Conservation (phyloP, 495 filamentous ascomycete species). For the Neurospora sp. region DNA sequence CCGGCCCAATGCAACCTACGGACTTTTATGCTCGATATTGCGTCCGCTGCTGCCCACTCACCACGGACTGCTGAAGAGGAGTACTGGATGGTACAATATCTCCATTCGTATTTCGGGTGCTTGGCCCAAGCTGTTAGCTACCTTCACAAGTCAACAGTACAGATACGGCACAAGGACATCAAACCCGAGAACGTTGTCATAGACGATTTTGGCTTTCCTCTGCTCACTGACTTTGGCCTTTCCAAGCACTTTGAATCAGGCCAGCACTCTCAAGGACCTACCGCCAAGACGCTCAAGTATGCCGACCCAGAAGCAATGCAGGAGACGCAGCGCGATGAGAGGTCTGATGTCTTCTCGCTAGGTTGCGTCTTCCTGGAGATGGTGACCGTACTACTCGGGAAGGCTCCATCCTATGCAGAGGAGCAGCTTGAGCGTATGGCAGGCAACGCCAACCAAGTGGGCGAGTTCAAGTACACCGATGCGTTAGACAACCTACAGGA, state of each 20-base stretch:
- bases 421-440: conserved; percentile 8
- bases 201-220: conserved; percentile 19
- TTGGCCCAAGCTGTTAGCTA: conserved; percentile 28
- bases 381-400: conserved; percentile 27
- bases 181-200: conserved; percentile 39
- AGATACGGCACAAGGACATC: conserved; percentile 37
- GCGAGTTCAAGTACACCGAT: conserved; percentile 19
- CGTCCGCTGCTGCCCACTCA: not conserved
- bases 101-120: conserved; percentile 26
- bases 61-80: conserved; percentile 1
- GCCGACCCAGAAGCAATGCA: conserved; percentile 36
- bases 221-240: conserved; percentile 37
- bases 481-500: conserved; percentile 12
- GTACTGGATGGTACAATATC: conserved; percentile 8
- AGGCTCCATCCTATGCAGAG: conserved; percentile 16
- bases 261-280: conserved; percentile 22
- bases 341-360: conserved; percentile 38
- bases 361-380: conserved; percentile 41
- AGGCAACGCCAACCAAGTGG: not conserved
- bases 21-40: conserved; percentile 19
- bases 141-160: conserved; percentile 22
- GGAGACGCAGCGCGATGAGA: conserved; percentile 25
- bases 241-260: conserved; percentile 28
- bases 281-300: conserved; percentile 29
- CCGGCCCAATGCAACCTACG: conserved; percentile 20